phyloP scores from a whole-genome alignment of 1,284 basidiomycete species.

The Ustilago vetiveriae region DNA sequence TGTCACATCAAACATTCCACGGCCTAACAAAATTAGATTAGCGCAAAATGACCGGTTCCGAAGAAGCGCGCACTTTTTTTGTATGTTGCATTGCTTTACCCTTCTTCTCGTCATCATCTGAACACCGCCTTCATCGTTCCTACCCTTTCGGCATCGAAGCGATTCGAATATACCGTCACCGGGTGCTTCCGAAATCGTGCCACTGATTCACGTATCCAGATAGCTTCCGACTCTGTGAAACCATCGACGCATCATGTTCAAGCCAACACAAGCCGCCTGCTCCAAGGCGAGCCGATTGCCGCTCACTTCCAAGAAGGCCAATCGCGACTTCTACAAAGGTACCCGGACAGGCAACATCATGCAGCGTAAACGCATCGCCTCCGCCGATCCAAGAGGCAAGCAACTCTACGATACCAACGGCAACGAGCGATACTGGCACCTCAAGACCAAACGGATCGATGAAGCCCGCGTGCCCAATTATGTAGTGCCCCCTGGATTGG shows the following conservation, averaged over 20 bases:
- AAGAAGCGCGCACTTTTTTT: conserved; percentile 20
- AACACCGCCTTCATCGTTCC: background rate
- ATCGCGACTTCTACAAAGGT: conserved; percentile 67
- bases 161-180: no score
- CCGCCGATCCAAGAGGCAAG: conserved; percentile 53
- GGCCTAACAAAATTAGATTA: no score
- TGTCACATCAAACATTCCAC: no score
- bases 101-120: conserved; percentile 13
- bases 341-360: conserved; percentile 65
- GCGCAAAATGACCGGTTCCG: conserved; percentile 19
- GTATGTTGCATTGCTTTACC: conserved; percentile 4
- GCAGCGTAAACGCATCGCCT: conserved; percentile 61
- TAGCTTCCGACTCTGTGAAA: background rate
- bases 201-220: no score
- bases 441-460: conserved; percentile 57
- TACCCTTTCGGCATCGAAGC: background rate
- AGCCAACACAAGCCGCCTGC: conserved; percentile 48
- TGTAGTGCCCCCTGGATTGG: conserved; percentile 64
- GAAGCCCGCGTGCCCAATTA: conserved; percentile 57
- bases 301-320: conserved; percentile 64
- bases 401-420: conserved; percentile 55
- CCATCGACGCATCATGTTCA: conserved; percentile 45
- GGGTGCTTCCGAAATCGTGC: no score
- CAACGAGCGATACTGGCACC: conserved; percentile 55
- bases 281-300: conserved; percentile 65